Evolutionary conservation across 2,329 filamentous ascomycete species (phyloP), one percentile per base, ranked within the genome.

Genomic region (Aureobasidium vineae): DNA sequence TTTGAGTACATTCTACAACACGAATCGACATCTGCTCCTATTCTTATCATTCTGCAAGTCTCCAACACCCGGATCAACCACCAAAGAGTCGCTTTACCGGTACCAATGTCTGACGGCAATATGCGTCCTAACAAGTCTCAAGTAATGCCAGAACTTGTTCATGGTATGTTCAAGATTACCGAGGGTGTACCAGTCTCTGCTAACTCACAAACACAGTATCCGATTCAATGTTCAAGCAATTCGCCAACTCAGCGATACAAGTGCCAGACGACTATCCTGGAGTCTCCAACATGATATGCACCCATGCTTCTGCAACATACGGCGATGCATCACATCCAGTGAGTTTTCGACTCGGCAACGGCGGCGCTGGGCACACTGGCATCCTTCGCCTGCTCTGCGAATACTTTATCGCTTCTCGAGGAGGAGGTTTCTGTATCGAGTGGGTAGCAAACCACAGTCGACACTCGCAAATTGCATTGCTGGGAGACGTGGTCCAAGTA

Each of bases 361-460:
- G 70, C 19, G 70, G 70, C 33, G 71, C 71, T 41, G 71, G 70
- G 5, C 71, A 70, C 47, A 72, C 70, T 19, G 71, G 71, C 11
- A 50, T 72, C 21, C 66, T 72, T 5, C 33, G 57, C 43, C 13
- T 40, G 15, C 66, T 72, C 6, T 64, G 57, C 47, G 66, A 70
- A 50, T 11, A 33, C 8, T 72, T 63, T 68, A 70, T 72, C 38
- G n/a, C 38, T 1, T 31, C 66, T 19, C 19, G 57, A 43, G 66
- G 67, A 15, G 56, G 63, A 26, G 41, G 65, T 3, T 71, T 72
- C 50, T 64, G 69, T 1, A 71, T 73, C 7, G 70, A 66, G 7
- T 72, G 71, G 71, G 65, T 72, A 0, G 36, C 65, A 3, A 72
- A 73, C 65, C 71, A 72, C 40, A 70, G 67, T 23, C 69, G 72